Base-by-base conservation (phyloP, 495 filamentous ascomycete genomes). In the Aspergillus avenaceus region DNA sequence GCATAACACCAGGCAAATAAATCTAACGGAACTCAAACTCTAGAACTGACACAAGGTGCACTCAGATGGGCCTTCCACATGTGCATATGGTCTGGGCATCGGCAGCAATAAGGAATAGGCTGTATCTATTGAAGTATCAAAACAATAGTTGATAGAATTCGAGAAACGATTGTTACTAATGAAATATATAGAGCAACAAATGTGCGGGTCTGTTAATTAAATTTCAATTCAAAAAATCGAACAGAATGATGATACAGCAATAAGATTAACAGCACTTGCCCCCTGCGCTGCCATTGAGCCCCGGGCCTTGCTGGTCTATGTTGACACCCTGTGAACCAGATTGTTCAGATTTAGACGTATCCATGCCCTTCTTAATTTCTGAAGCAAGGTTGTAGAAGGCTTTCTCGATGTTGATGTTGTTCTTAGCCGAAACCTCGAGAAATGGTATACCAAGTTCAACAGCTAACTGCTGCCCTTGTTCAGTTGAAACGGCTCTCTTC, bases 321-420 rank as follows among this genome's bases (percentile, higher is more conserved):
- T 80, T 87, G 45, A 91, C 86, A n/a, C 80, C 81, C 46, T 76
- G 69, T 16, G 78, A 65, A 24, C 77, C 74, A n/a, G 77, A 67
- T 51, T 83, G 81, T 52, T 95, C 88, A 28, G 81, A 81, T 74
- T 91, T 90, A 50, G 85, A 83, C 31, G 85, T 96, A 45, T 76
- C 73, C 73, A 76, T 76, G 49, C 71, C 73, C 77, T 96, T 97
- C 83, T 98, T 98, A 75, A 99, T 99, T 67, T 97, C 95, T 44
- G 86, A 80, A 14, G 93, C 93, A 50, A 99, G 84, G 69, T 77
- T 90, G 70, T 92, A 97, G 69, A 99, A 99, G 2, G 93, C 93
- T 78, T 97, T 91, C 71, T 99, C 93, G 56, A 99, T 92, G 72
- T 97, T 99, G 83, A 95, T 96, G 73, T 97, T 97, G 74, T 87